These are phyloP conservation scores for Pythium myriotylum DNA, from an alignment of 352 stramenopile species.

Conservation along the genomic window DNA sequence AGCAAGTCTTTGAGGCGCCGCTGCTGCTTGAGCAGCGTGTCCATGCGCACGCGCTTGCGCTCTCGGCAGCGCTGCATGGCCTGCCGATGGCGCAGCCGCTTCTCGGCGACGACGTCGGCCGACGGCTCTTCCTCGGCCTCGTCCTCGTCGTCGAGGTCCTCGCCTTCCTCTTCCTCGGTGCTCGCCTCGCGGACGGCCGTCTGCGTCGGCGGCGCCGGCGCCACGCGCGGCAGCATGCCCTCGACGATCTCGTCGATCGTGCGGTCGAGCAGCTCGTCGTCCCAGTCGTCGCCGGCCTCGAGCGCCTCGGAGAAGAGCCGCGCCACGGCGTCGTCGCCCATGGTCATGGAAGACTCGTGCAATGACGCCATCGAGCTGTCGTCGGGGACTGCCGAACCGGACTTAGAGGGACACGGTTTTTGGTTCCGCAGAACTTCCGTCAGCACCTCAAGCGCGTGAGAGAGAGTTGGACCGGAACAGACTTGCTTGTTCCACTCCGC, in stretches of 20 bases:
- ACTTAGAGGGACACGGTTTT: neutral
- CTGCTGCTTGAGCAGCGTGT: slow-evolving; percentile 19
- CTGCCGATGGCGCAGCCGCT: slow-evolving; percentile 26
- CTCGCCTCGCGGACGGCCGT: neutral
- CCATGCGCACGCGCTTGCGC: slow-evolving; percentile 30
- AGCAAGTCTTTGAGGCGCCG: slow-evolving; percentile 16
- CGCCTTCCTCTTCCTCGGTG: slow-evolving; percentile 3
- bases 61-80: slow-evolving; percentile 31
- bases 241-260: slow-evolving; percentile 21
- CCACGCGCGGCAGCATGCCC: neutral
- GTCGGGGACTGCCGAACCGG: neutral
- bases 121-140: slow-evolving; percentile 9
- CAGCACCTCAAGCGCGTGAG: no score
- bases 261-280: slow-evolving; percentile 13
- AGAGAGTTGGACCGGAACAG: no score
- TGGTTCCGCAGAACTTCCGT: no score
- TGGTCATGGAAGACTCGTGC: neutral
- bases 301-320: slow-evolving; percentile 4
- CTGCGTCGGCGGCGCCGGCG: neutral
- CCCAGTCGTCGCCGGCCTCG: slow-evolving; percentile 6
- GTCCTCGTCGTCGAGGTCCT: slow-evolving; percentile 9
- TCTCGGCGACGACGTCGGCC: slow-evolving; percentile 6
- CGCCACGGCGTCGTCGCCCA: slow-evolving; percentile 3
- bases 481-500: no score
- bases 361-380: neutral